Conservation (phyloP, 257 asterid genomes). For the Rubia yunnanensis region DNA sequence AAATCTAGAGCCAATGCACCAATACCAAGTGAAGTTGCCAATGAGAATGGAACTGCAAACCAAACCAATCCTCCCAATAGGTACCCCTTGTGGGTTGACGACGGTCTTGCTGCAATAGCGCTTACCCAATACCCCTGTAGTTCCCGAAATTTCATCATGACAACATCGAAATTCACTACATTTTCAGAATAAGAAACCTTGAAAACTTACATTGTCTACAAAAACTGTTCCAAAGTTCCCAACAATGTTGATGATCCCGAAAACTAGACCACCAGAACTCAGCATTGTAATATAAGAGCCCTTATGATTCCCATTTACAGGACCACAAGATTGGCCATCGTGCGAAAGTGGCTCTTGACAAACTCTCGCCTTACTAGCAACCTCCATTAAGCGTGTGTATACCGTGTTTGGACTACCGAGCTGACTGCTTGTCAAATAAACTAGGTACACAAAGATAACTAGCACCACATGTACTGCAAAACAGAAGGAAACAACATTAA, state of each 20-base stretch:
- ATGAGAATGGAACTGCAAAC: slow-evolving; percentile 94
- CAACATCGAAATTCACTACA: neutral
- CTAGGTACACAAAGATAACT: slow-evolving; percentile 78
- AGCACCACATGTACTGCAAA: slow-evolving; percentile 71
- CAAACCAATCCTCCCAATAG: slow-evolving; percentile 83
- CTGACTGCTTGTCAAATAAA: slow-evolving; percentile 58
- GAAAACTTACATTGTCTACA: slow-evolving; percentile 69
- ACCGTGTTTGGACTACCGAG: slow-evolving; percentile 80
- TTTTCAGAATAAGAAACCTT: neutral
- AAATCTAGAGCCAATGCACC: slow-evolving; percentile 93
- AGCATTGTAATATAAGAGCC: slow-evolving; percentile 87
- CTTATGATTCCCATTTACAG: slow-evolving; percentile 60
- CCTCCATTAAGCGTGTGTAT: slow-evolving; percentile 57
- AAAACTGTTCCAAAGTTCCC: slow-evolving; percentile 94
- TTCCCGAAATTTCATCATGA: neutral
- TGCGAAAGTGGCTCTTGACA: slow-evolving; percentile 60
- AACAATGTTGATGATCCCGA: slow-evolving; percentile 85
- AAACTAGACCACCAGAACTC: slow-evolving; percentile 82
- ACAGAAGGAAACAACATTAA: neutral
- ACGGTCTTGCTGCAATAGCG: slow-evolving; percentile 94
- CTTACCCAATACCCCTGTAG: slow-evolving; percentile 86
- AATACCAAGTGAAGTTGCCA: slow-evolving; percentile 85
- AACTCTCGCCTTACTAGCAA: slow-evolving; percentile 57
- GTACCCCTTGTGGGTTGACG: slow-evolving; percentile 92
- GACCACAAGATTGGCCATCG: slow-evolving; percentile 73